These are phyloP conservation scores for Fusarium sp. DNA, from an alignment of 2,329 filamentous ascomycete genomes.

Conservation along the genomic window DNA sequence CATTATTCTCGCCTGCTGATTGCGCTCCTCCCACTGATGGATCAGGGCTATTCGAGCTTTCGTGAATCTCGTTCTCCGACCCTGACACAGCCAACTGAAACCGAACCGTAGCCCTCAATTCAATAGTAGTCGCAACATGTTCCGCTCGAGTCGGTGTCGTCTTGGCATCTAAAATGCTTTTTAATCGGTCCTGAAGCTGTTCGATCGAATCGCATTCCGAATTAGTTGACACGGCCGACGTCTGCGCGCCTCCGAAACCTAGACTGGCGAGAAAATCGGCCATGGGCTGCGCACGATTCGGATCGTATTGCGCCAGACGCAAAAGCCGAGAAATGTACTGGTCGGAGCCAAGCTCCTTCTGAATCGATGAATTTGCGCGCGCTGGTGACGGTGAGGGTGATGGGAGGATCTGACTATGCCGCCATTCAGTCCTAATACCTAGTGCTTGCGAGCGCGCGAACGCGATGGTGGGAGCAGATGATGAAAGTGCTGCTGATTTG, in stretches of 20 bases:
- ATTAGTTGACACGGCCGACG: constrained; percentile 37
- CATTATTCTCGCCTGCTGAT: constrained; percentile 27
- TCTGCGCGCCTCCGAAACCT: constrained; percentile 47
- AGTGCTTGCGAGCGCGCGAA: constrained; percentile 28
- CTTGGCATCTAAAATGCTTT: constrained; percentile 56
- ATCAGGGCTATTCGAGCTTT: constrained; percentile 52
- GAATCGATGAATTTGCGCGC: constrained; percentile 10
- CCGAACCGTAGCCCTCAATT: constrained; percentile 59
- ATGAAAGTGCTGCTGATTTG: constrained; percentile 14
- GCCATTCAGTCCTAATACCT: background rate
- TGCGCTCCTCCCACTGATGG: constrained; percentile 51
- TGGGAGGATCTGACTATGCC: constrained; percentile 1
- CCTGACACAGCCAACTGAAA: constrained; percentile 58
- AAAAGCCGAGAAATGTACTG: constrained; percentile 34
- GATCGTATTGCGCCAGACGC: constrained; percentile 25
- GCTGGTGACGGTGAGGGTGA: constrained; percentile 18
- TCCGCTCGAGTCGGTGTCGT: constrained; percentile 62
- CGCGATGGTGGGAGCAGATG: constrained; percentile 10
- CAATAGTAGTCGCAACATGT: constrained; percentile 61
- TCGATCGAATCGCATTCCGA: constrained; percentile 53
- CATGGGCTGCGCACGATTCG: constrained; percentile 44
- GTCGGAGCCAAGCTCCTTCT: constrained; percentile 37
- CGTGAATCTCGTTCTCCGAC: constrained; percentile 52
- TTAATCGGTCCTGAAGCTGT: constrained; percentile 62
- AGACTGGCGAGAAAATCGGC: constrained; percentile 56